Percentiles rank a stretch among this genome's conserved stretches.
Conservation (phyloP, 495 filamentous ascomycete genomes). For the Lepraria neglecta region DNA sequence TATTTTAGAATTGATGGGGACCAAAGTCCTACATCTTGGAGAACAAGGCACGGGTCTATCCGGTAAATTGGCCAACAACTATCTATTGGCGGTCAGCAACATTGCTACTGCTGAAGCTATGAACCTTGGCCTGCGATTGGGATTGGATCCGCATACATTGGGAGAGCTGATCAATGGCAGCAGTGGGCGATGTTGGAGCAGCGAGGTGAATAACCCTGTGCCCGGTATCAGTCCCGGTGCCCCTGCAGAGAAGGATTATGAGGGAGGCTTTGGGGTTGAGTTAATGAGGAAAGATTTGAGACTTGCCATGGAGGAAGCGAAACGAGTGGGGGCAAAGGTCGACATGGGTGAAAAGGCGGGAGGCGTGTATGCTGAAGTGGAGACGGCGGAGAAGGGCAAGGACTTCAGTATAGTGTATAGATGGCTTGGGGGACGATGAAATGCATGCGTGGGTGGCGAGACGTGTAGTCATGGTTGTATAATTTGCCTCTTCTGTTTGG, state of each 20-base stretch:
- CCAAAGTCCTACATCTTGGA: conserved; percentile 65
- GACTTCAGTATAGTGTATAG: conserved; percentile 85
- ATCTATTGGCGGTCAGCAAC: conserved; percentile 73
- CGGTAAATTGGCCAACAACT: conserved; percentile 81
- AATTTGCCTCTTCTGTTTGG: not conserved
- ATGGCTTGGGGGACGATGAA: conserved; percentile 48
- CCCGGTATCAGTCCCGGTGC: conserved; percentile 60
- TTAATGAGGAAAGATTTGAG: conserved; percentile 71
- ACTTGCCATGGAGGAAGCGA: conserved; percentile 65
- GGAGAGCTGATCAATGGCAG: conserved; percentile 69
- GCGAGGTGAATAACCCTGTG: conserved; percentile 77
- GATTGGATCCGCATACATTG: conserved; percentile 62
- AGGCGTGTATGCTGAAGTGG: conserved; percentile 61
- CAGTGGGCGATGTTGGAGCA: conserved; percentile 75
- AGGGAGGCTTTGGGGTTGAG: conserved; percentile 65
- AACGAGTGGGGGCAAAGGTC: conserved; percentile 58
- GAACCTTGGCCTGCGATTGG: conserved; percentile 71
- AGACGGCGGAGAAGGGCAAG: conserved; percentile 58
- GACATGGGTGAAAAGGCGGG: conserved; percentile 57
- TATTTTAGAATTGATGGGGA: conserved; percentile 64
- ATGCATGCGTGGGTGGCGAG: conserved; percentile 3
- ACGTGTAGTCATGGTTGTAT: not conserved
- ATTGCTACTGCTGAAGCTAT: conserved; percentile 80
- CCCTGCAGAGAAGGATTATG: conserved; percentile 59
- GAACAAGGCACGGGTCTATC: conserved; percentile 64